Conservation (phyloP, 257 asterid species). For the Solanum megistacrolobum region DNA sequence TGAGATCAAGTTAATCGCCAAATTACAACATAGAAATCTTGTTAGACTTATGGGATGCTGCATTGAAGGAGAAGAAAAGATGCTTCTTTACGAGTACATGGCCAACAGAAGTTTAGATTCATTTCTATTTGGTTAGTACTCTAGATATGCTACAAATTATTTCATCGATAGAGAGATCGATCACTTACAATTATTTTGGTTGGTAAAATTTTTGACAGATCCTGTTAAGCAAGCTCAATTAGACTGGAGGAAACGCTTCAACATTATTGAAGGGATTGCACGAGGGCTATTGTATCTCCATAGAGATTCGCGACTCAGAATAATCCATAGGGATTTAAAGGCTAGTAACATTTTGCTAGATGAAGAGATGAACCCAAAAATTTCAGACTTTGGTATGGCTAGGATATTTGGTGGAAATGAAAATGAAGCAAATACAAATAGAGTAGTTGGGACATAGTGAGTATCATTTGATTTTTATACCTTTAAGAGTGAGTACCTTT, state of each 20-base stretch:
- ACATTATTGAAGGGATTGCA: constrained; percentile 74
- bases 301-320: constrained; percentile 79
- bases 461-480: constrained; percentile 2
- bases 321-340: constrained; percentile 77
- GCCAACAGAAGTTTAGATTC: constrained; percentile 76
- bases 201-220: constrained; percentile 20
- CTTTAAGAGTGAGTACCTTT: neutral
- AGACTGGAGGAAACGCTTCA: constrained; percentile 52
- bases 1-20: constrained; percentile 64
- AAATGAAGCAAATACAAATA: constrained; percentile 65
- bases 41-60: constrained; percentile 77
- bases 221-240: constrained; percentile 36
- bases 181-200: neutral
- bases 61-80: constrained; percentile 68
- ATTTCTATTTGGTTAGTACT: constrained; percentile 52
- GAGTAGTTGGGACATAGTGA: constrained; percentile 86
- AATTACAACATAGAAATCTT: constrained; percentile 74
- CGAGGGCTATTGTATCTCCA: constrained; percentile 83
- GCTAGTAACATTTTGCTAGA: constrained; percentile 81
- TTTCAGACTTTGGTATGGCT: constrained; percentile 95
- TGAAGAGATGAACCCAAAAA: constrained; percentile 81
- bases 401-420: constrained; percentile 78
- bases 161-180: neutral
- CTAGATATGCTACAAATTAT: neutral
- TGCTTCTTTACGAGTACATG: constrained; percentile 78